Conservation (phyloP, 192 early-diverging fungal species). For the Borealophlyctis nickersoniae region DNA sequence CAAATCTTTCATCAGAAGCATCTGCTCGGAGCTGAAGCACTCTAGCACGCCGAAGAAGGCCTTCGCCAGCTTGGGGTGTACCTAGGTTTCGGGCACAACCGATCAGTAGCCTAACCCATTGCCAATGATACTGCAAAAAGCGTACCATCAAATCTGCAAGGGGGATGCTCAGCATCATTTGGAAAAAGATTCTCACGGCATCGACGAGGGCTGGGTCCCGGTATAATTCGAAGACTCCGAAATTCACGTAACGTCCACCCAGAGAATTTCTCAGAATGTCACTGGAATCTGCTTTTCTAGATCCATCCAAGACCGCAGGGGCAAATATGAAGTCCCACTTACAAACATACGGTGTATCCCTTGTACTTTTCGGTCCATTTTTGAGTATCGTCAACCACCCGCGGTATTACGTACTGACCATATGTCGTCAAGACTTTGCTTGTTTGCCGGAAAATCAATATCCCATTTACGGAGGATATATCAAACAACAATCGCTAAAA, state of each 20-base stretch:
- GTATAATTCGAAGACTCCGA: constrained; percentile 89
- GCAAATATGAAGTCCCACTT: constrained; percentile 8
- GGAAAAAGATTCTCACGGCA: constrained; percentile 61
- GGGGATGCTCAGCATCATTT: constrained; percentile 70
- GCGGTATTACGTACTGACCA: constrained; percentile 34
- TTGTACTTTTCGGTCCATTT: constrained; percentile 62
- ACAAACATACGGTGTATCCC: constrained; percentile 74
- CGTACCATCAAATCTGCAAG: constrained; percentile 67
- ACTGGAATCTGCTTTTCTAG: constrained; percentile 1
- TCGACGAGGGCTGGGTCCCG: constrained; percentile 73
- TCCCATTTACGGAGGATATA: constrained; percentile 80
- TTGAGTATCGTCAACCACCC: constrained; percentile 8
- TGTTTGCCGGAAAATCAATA: constrained; percentile 85
- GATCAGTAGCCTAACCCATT: background rate
- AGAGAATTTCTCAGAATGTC: constrained; percentile 64
- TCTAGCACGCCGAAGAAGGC: constrained; percentile 69
- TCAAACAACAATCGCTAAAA: constrained; percentile 79
- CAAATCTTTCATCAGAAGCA: constrained; percentile 58
- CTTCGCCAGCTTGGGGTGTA: constrained; percentile 57
- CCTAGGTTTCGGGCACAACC: constrained; percentile 38
- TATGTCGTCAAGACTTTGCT: constrained; percentile 63
- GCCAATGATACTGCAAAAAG: constrained; percentile 21
- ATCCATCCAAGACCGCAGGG: background rate
- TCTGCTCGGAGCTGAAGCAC: constrained; percentile 63
- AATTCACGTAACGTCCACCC: constrained; percentile 80